Evolutionary conservation across 2,329 filamentous ascomycete genomes (phyloP), one percentile per base, ranked within the genome.

Genomic region (Dendryphion nanum): DNA sequence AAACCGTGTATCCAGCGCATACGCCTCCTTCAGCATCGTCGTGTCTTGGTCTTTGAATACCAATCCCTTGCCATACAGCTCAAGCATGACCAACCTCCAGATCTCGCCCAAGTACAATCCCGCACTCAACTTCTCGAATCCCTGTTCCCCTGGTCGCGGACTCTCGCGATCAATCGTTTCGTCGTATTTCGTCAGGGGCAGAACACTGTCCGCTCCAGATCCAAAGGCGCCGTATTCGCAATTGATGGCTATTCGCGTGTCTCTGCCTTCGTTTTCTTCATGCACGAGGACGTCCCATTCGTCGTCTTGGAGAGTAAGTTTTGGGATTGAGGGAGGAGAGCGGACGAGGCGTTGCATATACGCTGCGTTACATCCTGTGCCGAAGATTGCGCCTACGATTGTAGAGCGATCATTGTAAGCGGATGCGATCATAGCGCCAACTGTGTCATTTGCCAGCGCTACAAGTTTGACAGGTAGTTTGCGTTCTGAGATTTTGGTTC

Each of bases 201-300:
- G 82, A 38, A 96, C 85, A 57, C 85, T 78, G 72, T 91, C 85
- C 68, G 95, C 87, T 66, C 95, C 95, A n/a, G n/a, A n/a, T 68
- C 96, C 91, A 60, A 97, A 96, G 21, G 91, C 90, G 50, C 91
- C 91, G 79, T 90, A 96, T 68, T 97, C 91, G 73, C 90, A 96
- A 75, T 96, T 96, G 73, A 97, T 95, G 36, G 89, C 89, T 77
- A 96, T 94, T 12, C 49, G 47, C 19, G 33, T 30, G n/a, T 5
- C 6, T 16, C 15, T 30, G 29, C 16, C n/a, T n/a, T n/a, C n/a
- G n/a, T n/a, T n/a, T n/a, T n/a, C n/a, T n/a, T n/a, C n/a, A n/a
- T n/a, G n/a, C n/a, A n/a, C 29, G 8, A 30, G 8, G 7, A 15
- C 15, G 8, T 17, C 15, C 29, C 29, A 30, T 16, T 30, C 29